Evolutionary conservation across 495 filamentous ascomycete genomes (phyloP).

Genomic region (Penicillium subrubescens): DNA sequence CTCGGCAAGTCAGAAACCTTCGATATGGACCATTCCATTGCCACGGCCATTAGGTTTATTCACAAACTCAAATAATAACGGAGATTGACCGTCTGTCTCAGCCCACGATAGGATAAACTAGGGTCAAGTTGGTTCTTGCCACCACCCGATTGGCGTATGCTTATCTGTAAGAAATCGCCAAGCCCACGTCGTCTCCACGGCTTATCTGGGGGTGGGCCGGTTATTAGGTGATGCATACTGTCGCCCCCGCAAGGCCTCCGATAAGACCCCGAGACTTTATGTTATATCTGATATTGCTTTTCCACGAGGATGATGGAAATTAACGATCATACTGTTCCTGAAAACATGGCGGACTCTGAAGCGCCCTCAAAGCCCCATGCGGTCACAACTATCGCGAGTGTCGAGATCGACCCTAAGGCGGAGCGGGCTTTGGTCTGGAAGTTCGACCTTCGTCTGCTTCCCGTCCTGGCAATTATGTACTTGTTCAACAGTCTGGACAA

Average conservation of each 20-base stretch:
- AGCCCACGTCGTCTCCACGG: background rate
- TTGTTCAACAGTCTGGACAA: constrained; percentile 69
- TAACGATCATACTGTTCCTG: background rate
- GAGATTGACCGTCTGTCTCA: constrained; percentile 2
- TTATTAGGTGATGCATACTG: constrained; percentile 5
- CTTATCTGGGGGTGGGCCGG: constrained; percentile 3
- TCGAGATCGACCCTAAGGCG: constrained; percentile 20
- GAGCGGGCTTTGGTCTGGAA: constrained; percentile 39
- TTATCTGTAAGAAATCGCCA: constrained; percentile 2
- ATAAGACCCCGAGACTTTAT: constrained; percentile 1
- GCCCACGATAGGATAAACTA: background rate
- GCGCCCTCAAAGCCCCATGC: constrained; percentile 9
- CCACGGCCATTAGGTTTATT: background rate
- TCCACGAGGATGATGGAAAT: background rate
- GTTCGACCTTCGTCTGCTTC: constrained; percentile 64
- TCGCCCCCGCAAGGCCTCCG: background rate
- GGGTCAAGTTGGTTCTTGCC: background rate
- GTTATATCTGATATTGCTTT: background rate
- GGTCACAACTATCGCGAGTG: constrained; percentile 9
- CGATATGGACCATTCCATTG: background rate
- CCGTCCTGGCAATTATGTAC: constrained; percentile 67
- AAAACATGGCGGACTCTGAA: constrained; percentile 13
- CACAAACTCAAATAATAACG: background rate
- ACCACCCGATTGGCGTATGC: constrained; percentile 3
- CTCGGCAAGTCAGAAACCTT: background rate